These are phyloP conservation scores for Helichrysum umbraculigerum DNA, from an alignment of 129 eudicot genomes.

Conservation along the genomic window DNA sequence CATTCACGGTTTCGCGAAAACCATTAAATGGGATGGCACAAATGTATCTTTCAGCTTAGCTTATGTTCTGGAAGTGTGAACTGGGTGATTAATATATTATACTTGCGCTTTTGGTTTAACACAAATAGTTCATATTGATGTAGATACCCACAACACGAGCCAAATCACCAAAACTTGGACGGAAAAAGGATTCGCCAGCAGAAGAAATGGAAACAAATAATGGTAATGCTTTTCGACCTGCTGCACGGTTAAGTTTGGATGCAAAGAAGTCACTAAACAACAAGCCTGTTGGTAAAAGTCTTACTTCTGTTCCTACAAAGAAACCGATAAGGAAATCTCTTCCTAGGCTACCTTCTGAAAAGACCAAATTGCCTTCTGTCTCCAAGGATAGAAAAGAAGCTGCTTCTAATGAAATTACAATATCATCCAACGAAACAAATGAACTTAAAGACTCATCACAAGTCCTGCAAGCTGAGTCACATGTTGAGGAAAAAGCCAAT, in stretches of 20 bases:
- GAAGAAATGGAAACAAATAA: constrained; percentile 52
- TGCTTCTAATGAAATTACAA: constrained; percentile 18
- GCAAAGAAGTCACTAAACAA: constrained; percentile 46
- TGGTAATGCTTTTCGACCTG: constrained; percentile 41
- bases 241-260: constrained; percentile 69
- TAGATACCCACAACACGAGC: constrained; percentile 97
- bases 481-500: constrained; percentile 36
- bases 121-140: constrained; percentile 23
- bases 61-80: not conserved
- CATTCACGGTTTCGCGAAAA: too few relatives aligned
- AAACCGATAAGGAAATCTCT: constrained; percentile 85
- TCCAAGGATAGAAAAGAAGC: constrained; percentile 43
- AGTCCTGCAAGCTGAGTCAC: constrained; percentile 26
- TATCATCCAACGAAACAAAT: constrained; percentile 35
- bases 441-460: too few relatives aligned
- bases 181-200: constrained; percentile 58
- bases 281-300: constrained; percentile 44
- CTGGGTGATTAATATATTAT: not conserved
- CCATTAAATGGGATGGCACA: not conserved
- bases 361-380: constrained; percentile 43
- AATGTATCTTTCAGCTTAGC: not conserved
- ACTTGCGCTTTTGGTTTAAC: not conserved
- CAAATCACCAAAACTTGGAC: constrained; percentile 84
- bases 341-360: constrained; percentile 86
- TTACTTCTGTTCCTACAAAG: constrained; percentile 43